Conservation (phyloP, 2,329 filamentous ascomycete species). For the Talaromyces sp. region DNA sequence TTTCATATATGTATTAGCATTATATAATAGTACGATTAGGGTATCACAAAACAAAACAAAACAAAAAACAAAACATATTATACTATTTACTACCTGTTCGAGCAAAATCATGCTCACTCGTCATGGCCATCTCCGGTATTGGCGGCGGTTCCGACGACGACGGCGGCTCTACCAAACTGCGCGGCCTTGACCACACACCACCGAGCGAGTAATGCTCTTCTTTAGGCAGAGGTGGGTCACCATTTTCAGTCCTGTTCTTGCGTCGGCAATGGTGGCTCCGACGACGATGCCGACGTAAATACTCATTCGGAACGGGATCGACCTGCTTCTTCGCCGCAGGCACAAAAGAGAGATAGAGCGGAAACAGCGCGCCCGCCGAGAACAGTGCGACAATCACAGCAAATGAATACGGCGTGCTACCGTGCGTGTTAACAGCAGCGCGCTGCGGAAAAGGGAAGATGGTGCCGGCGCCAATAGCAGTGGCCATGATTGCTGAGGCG, state of each 20-base stretch:
- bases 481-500: conserved; percentile 50
- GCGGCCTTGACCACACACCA: conserved; percentile 14
- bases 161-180: conserved; percentile 12
- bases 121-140: neutral
- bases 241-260: conserved; percentile 8
- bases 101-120: conserved; percentile 8
- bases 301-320: conserved; percentile 39
- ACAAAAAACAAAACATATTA: neutral
- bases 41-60: neutral
- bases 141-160: neutral
- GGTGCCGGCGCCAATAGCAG: conserved; percentile 51
- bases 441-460: conserved; percentile 54
- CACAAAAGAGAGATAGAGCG: conserved; percentile 50
- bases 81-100: neutral
- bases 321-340: conserved; percentile 47
- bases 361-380: conserved; percentile 48
- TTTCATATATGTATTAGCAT: neutral
- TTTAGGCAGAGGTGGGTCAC: neutral
- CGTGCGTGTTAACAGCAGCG: conserved; percentile 33
- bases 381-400: conserved; percentile 52
- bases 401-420: conserved; percentile 43
- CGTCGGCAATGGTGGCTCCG: conserved; percentile 2
- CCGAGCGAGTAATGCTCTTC: conserved; percentile 8
- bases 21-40: neutral
- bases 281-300: conserved; percentile 6